Conservation (phyloP, 345 rosid genomes). For the Salix exigua region DNA sequence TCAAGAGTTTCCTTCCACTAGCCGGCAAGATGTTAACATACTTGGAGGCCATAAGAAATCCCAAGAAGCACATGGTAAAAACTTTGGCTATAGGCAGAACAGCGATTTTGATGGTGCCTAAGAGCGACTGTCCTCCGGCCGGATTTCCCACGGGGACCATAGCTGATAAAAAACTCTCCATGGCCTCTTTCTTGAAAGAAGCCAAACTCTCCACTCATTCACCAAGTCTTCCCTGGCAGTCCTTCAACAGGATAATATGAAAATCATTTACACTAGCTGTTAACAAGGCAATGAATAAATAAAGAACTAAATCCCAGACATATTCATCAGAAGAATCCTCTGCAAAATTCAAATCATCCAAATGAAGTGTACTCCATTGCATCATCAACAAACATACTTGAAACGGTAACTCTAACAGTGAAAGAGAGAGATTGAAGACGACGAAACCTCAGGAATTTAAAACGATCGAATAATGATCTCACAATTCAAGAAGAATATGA, state of each 20-base stretch:
- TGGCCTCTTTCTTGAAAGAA: not conserved
- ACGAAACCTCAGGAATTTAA: too few relatives aligned
- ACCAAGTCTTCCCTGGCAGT: slow-evolving; percentile 1
- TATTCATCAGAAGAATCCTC: not conserved
- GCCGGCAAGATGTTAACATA: slow-evolving; percentile 88
- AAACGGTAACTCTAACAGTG: too few relatives aligned
- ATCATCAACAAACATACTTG: too few relatives aligned
- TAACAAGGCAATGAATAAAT: too few relatives aligned
- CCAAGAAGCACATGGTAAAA: slow-evolving; percentile 88
- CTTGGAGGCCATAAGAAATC: slow-evolving; percentile 97
- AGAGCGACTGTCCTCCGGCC: slow-evolving; percentile 45
- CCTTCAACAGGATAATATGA: not conserved
- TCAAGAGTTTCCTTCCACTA: slow-evolving; percentile 77
- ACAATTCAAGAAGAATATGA: too few relatives aligned
- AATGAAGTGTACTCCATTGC: too few relatives aligned
- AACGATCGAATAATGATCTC: too few relatives aligned
- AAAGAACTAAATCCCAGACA: not conserved
- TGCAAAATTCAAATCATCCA: too few relatives aligned
- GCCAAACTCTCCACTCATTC: not conserved
- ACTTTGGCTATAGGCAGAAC: slow-evolving; percentile 96
- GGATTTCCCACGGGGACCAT: slow-evolving; percentile 26
- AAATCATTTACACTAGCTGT: not conserved
- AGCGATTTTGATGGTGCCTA: slow-evolving; percentile 71
- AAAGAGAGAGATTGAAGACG: too few relatives aligned
- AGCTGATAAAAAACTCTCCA: slow-evolving; percentile 41